Evolutionary conservation across 306 rosid species (phyloP).

Genomic region (Dalbergia cultrata): DNA sequence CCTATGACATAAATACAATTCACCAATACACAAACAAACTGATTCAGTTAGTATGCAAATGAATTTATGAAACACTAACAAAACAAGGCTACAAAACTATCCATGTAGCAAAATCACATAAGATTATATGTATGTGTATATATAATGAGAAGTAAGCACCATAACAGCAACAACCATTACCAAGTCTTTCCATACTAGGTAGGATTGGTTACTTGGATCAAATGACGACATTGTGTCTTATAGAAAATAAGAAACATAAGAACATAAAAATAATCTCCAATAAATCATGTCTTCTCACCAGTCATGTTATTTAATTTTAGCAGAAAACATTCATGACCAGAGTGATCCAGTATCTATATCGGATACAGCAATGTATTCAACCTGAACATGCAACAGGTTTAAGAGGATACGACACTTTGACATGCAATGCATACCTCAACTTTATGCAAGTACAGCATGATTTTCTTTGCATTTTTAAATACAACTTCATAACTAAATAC

Average conservation of each 20-base stretch:
- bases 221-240: no score
- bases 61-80: conserved; percentile 24
- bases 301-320: background rate
- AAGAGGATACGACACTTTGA: background rate
- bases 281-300: background rate
- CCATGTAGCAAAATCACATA: conserved; percentile 6
- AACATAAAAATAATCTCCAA: conserved; percentile 20
- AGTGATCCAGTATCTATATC: conserved; percentile 5
- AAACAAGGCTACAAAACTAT: conserved; percentile 7
- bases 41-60: conserved; percentile 21
- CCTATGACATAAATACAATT: conserved; percentile 57
- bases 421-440: background rate
- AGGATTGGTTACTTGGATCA: no score
- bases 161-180: background rate
- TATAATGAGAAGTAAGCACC: background rate
- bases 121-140: background rate
- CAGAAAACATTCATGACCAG: background rate
- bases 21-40: conserved; percentile 35
- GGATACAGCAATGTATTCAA: background rate
- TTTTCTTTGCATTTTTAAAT: background rate
- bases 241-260: background rate
- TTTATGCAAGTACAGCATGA: background rate
- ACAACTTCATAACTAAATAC: background rate
- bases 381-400: background rate
- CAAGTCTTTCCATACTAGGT: background rate